Conservation (phyloP, 805 yeast species). For the Candida insectalens region DNA sequence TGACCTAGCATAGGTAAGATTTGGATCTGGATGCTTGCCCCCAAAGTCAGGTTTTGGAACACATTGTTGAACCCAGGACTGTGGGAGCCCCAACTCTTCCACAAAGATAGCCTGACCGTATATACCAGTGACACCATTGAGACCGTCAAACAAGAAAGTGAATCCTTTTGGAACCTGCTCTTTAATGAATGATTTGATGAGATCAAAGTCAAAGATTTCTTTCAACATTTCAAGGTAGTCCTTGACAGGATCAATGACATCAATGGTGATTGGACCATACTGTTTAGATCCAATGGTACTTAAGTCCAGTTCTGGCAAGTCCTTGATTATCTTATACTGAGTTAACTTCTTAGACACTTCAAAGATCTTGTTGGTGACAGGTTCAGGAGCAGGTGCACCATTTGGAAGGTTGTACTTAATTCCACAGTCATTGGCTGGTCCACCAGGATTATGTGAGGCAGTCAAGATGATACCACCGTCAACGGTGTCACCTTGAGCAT, state of each 20-base stretch:
- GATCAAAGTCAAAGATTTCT: conserved; percentile 76
- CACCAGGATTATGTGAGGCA: conserved; percentile 97
- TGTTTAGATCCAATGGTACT: conserved; percentile 38
- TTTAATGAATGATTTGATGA: conserved; percentile 63
- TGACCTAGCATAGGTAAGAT: conserved; percentile 85
- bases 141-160: conserved; percentile 75
- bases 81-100: conserved; percentile 74
- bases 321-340: conserved; percentile 47
- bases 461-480: conserved; percentile 96
- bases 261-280: conserved; percentile 59
- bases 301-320: conserved; percentile 60
- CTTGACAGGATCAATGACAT: conserved; percentile 71
- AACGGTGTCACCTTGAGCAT: conserved; percentile 31
- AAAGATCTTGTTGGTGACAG: conserved; percentile 81
- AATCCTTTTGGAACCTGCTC: conserved; percentile 44
- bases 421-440: conserved; percentile 85
- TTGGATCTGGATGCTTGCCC: conserved; percentile 97
- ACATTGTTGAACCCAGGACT: conserved; percentile 65
- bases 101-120: conserved; percentile 80
- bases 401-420: conserved; percentile 90
- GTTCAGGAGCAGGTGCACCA: conserved; percentile 98
- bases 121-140: conserved; percentile 96
- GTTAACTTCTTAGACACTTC: conserved; percentile 52
- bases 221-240: conserved; percentile 76
- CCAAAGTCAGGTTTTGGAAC: conserved; percentile 86